Conservation (phyloP, 2,329 filamentous ascomycete species). For the Ceratocystis cubensis region DNA sequence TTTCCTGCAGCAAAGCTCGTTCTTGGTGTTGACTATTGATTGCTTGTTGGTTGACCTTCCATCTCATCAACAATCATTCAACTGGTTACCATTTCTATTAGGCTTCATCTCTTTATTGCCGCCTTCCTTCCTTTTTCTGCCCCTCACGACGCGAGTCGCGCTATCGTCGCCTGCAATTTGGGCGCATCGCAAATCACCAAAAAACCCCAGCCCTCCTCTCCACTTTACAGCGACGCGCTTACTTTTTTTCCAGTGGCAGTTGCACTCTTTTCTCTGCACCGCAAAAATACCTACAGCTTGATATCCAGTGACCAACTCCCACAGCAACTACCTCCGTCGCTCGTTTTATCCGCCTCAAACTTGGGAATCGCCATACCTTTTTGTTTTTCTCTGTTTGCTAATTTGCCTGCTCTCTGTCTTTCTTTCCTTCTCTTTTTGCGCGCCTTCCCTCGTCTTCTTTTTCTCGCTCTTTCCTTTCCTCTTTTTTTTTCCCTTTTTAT, state of each 20-base stretch:
- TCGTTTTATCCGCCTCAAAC: conserved; percentile 1
- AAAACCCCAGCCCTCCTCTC: not conserved
- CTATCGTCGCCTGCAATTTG: not conserved
- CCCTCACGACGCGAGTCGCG: conserved; percentile 1
- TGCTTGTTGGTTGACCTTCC: not conserved
- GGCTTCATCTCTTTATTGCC: not conserved
- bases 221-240: conserved; percentile 8
- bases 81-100: not conserved
- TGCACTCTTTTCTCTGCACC: not conserved
- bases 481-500: conserved; percentile 2
- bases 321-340: conserved; percentile 10
- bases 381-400: not conserved
- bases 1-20: not conserved
- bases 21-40: not conserved
- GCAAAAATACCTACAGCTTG: not conserved
- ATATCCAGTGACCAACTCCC: not conserved
- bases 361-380: conserved; percentile 1
- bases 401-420: conserved; percentile 1
- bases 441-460: not conserved
- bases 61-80: not conserved
- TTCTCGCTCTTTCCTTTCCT: not conserved
- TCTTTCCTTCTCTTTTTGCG: not conserved
- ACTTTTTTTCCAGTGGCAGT: not conserved
- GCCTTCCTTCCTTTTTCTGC: not conserved
- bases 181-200: conserved; percentile 6